Conservation (phyloP, 2,329 filamentous ascomycete species). For the Clonostachys rhizophaga region DNA sequence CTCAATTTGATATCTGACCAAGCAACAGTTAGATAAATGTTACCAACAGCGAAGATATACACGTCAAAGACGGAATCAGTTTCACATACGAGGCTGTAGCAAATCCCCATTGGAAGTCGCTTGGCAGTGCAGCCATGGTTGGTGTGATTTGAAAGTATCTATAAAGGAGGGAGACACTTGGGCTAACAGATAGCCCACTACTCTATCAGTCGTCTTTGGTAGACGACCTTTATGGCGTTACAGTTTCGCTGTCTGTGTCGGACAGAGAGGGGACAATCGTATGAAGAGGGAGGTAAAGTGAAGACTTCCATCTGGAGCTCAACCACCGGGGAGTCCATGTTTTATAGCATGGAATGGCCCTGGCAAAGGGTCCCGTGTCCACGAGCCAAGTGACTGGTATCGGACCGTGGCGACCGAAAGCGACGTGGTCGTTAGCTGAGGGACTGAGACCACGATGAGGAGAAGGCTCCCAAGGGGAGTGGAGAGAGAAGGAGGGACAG, state of each 20-base stretch:
- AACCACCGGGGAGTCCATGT: background rate
- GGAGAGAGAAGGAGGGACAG: too few species aligned
- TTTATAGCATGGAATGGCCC: background rate
- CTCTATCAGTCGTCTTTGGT: too few species aligned
- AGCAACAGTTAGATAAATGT: background rate
- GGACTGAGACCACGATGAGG: too few species aligned
- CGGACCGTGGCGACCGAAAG: constrained; percentile 50
- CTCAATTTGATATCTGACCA: constrained; percentile 77
- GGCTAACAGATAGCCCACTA: too few species aligned
- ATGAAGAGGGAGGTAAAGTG: background rate
- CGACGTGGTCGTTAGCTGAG: background rate
- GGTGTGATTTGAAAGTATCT: too few species aligned
- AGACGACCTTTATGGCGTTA: too few species aligned
- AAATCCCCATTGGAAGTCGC: constrained; percentile 75
- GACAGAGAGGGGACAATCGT: background rate
- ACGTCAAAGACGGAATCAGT: background rate
- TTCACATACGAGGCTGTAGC: constrained; percentile 65
- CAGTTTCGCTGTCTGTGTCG: background rate
- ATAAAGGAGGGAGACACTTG: too few species aligned
- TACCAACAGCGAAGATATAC: background rate
- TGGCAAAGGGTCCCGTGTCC: constrained; percentile 6
- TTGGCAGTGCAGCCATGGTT: constrained; percentile 50
- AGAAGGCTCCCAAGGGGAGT: too few species aligned
- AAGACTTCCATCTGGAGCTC: background rate
- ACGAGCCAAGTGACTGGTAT: constrained; percentile 13